phyloP scores from a whole-genome alignment of 495 filamentous ascomycete species.

The Xylaria castorea region DNA sequence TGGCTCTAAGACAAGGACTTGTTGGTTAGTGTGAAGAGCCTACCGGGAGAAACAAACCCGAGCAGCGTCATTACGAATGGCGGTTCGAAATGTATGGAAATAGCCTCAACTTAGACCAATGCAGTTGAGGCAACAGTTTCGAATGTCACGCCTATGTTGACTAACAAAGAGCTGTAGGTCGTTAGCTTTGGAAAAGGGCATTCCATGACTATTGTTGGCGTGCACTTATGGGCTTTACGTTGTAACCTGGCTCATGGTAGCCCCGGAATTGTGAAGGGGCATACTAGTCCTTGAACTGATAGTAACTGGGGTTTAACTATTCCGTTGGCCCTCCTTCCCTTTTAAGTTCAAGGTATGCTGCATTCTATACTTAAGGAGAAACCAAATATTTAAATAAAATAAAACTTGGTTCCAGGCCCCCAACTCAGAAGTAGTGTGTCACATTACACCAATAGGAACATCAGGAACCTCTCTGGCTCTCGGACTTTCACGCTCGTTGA shows the following conservation, averaged over 20 bases:
- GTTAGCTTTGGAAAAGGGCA: neutral
- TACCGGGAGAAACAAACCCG: conserved; percentile 5
- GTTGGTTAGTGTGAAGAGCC: conserved; percentile 8
- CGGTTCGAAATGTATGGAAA: neutral
- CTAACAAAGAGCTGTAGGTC: neutral
- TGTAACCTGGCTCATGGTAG: neutral
- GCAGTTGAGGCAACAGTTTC: neutral
- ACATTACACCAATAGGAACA: conserved; percentile 6
- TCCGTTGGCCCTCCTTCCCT: conserved; percentile 14
- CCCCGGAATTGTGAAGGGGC: conserved; percentile 4
- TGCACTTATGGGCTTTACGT: too few relatives aligned
- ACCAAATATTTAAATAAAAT: neutral
- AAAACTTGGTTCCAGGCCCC: neutral
- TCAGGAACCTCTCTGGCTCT: conserved; percentile 13
- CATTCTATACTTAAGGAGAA: neutral
- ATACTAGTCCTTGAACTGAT: neutral
- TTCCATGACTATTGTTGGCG: neutral
- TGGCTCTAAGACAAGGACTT: conserved; percentile 10
- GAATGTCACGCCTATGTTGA: neutral
- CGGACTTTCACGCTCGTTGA: neutral
- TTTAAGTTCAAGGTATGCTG: conserved; percentile 9
- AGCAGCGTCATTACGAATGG: neutral
- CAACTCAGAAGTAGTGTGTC: neutral
- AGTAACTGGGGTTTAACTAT: neutral
- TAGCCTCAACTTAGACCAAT: neutral